These are phyloP conservation scores for Wickerhamiella galacta DNA, from an alignment of 805 yeast species.

Conservation along the genomic window DNA sequence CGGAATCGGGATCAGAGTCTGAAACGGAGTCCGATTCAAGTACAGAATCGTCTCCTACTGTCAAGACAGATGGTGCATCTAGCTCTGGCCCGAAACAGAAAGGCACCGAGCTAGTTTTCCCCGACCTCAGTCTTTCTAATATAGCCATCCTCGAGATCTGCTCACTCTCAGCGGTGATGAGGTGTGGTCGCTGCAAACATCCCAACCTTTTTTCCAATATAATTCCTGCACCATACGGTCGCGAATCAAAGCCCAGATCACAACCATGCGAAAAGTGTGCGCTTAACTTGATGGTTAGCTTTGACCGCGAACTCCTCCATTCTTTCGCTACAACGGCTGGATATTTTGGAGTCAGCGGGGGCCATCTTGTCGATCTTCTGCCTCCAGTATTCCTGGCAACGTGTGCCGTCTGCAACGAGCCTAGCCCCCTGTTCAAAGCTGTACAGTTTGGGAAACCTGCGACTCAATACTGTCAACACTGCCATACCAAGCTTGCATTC, in stretches of 20 bases:
- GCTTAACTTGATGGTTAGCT: constrained; percentile 20
- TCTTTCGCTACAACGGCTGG: constrained; percentile 20
- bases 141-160: constrained; percentile 22
- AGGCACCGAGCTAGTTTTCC: constrained; percentile 23
- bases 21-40: neutral
- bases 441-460: constrained; percentile 21
- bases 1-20: constrained; percentile 17
- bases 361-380: constrained; percentile 22
- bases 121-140: constrained; percentile 19
- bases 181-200: constrained; percentile 25
- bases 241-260: constrained; percentile 19
- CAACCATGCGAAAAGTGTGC: constrained; percentile 23
- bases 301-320: constrained; percentile 25
- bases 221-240: constrained; percentile 22
- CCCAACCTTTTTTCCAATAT: constrained; percentile 16
- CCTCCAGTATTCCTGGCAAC: constrained; percentile 24
- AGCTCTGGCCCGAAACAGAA: constrained; percentile 7
- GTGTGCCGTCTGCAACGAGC: constrained; percentile 22
- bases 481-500: constrained; percentile 23
- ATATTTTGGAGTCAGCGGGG: constrained; percentile 25
- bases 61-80: too few species aligned
- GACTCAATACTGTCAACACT: constrained; percentile 21
- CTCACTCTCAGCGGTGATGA: constrained; percentile 21
- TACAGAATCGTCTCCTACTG: too few species aligned
- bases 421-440: constrained; percentile 18